phyloP scores from a whole-genome alignment of 2,329 filamentous ascomycete species.

The Trichothecium roseum region DNA sequence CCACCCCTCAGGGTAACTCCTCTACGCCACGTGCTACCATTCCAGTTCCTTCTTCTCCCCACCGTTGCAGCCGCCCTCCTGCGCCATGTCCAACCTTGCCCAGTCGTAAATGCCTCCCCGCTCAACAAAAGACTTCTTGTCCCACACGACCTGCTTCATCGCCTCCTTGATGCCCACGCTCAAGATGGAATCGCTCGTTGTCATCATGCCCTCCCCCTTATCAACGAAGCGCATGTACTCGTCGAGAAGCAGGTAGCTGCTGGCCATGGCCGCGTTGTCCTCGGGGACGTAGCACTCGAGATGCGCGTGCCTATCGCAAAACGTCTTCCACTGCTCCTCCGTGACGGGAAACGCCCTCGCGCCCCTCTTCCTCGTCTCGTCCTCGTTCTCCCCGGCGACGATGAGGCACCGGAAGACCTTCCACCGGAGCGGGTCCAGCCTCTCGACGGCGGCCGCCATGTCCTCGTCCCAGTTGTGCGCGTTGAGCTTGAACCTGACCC shows the following conservation, averaged over 20 bases:
- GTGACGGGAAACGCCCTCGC: conserved; percentile 33
- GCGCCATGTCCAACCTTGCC: conserved; percentile 14
- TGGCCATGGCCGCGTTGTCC: conserved; percentile 37
- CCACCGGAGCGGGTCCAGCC: conserved; percentile 39
- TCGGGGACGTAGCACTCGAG: conserved; percentile 35
- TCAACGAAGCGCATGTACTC: conserved; percentile 41
- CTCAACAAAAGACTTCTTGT: conserved; percentile 29
- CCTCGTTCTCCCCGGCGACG: conserved; percentile 42
- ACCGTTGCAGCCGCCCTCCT: conserved; percentile 1
- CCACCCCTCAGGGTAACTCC: no score
- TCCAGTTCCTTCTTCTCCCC: not conserved
- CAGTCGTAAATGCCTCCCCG: conserved; percentile 40
- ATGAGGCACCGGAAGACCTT: conserved; percentile 45
- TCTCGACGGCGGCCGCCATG: conserved; percentile 27
- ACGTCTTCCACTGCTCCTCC: conserved; percentile 32
- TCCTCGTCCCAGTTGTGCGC: conserved; percentile 37
- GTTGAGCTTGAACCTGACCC: conserved; percentile 47
- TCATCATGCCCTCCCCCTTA: conserved; percentile 22
- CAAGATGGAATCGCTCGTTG: conserved; percentile 24
- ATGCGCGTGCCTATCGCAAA: conserved; percentile 32
- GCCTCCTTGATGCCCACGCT: conserved; percentile 35
- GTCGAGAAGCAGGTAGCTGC: conserved; percentile 39
- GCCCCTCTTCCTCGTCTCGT: conserved; percentile 24
- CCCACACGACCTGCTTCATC: conserved; percentile 33
- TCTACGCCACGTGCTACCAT: no score